Evolutionary conservation across 805 yeast genomes (phyloP).

Genomic region (Myxozyma geophila): DNA sequence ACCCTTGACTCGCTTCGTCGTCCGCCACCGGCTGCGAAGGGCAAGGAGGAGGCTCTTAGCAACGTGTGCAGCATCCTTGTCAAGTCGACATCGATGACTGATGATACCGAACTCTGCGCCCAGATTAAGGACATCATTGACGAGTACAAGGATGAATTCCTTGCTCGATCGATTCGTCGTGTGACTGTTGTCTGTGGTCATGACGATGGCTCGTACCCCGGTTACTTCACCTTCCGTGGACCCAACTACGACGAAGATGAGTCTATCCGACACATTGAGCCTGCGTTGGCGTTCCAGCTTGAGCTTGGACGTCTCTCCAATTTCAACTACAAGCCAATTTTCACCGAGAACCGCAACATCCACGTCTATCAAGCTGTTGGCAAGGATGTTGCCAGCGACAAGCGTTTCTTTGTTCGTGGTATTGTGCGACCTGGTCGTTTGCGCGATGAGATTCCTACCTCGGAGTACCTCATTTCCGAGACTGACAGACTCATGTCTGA

Average conservation of each 20-base stretch:
- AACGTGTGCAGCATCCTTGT: conserved; percentile 86
- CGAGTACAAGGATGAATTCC: conserved; percentile 71
- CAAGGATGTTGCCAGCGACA: conserved; percentile 89
- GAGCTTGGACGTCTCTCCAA: conserved; percentile 93
- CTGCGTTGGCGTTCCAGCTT: conserved; percentile 96
- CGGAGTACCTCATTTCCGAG: conserved; percentile 93
- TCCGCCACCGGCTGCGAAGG: conserved; percentile 20
- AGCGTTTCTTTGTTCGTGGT: conserved; percentile 96
- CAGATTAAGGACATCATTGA: conserved; percentile 68
- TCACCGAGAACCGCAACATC: conserved; percentile 94
- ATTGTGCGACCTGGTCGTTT: conserved; percentile 94
- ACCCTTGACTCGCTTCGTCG: conserved; percentile 39
- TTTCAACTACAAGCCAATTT: conserved; percentile 91
- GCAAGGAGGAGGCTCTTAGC: conserved; percentile 50
- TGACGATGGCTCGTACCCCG: conserved; percentile 85
- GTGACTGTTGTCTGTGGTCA: conserved; percentile 87
- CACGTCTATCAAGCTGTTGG: conserved; percentile 97
- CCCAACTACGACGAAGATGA: conserved; percentile 84
- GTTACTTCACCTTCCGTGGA: conserved; percentile 92
- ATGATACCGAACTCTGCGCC: conserved; percentile 68
- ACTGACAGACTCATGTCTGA: conserved; percentile 96
- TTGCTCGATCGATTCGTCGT: conserved; percentile 81
- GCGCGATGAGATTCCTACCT: conserved; percentile 88
- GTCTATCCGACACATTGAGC: conserved; percentile 96
- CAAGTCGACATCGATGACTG: conserved; percentile 66